phyloP scores from a whole-genome alignment of 2,329 filamentous ascomycete genomes.

The Zasmidium angulare region DNA sequence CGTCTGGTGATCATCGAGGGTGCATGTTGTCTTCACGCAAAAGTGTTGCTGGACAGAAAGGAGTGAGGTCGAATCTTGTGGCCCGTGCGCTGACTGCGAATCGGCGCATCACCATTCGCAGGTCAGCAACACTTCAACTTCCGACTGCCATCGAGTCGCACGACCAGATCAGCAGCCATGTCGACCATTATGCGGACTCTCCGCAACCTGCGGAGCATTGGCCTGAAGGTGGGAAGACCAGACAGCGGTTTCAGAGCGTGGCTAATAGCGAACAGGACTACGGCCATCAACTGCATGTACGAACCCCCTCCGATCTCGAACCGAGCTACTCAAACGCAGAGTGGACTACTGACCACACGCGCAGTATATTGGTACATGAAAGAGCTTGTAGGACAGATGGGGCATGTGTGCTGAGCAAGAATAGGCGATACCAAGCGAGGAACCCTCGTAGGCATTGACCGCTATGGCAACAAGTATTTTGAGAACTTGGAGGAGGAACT shows the following conservation, averaged over 20 bases:
- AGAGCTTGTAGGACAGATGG: not conserved
- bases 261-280: conserved; percentile 66
- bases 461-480: conserved; percentile 95
- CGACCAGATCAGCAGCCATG: conserved; percentile 59
- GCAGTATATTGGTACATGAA: conserved; percentile 26
- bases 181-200: conserved; percentile 87
- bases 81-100: not conserved
- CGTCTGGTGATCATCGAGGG: conserved; percentile 31
- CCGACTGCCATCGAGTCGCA: conserved; percentile 8
- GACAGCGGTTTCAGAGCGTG: not conserved
- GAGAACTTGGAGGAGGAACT: conserved; percentile 91
- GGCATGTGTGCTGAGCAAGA: conserved; percentile 4
- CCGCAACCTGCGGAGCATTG: conserved; percentile 81
- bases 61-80: not conserved
- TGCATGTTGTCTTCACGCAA: conserved; percentile 14
- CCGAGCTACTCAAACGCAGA: conserved; percentile 8
- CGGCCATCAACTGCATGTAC: conserved; percentile 89
- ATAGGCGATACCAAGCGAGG: conserved; percentile 96
- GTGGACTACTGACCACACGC: conserved; percentile 16
- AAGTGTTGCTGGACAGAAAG: not conserved
- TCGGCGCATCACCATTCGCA: not conserved
- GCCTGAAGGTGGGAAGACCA: conserved; percentile 67
- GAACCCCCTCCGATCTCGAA: conserved; percentile 35
- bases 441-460: conserved; percentile 77
- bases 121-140: conserved; percentile 4